These are phyloP conservation scores for Prunus mongolica DNA, from an alignment of 306 rosid species.

Conservation along the genomic window DNA sequence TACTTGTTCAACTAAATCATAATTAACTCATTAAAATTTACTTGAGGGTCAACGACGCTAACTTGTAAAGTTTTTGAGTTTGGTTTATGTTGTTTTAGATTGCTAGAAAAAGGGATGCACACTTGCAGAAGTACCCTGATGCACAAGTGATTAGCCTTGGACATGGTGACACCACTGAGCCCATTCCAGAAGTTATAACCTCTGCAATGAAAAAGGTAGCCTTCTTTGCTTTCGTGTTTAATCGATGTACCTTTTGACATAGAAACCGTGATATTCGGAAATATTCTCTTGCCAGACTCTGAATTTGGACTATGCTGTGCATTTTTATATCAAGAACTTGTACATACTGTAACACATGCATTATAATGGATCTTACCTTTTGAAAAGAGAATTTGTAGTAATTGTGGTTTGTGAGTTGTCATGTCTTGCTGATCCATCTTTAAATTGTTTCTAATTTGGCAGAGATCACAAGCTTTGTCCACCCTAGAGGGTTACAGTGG, in stretches of 20 bases:
- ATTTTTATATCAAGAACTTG: neutral
- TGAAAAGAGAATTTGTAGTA: neutral
- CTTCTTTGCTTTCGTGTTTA: neutral
- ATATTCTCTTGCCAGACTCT: too few species aligned
- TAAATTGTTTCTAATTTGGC: slow-evolving; percentile 24
- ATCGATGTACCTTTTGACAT: too few species aligned
- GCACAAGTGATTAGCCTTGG: slow-evolving; percentile 94
- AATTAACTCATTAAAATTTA: neutral
- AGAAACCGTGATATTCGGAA: too few species aligned
- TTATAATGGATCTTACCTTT: neutral
- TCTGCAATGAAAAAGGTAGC: slow-evolving; percentile 80
- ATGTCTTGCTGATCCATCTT: slow-evolving; percentile 7
- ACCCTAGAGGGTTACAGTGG: slow-evolving; percentile 93
- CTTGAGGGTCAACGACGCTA: neutral
- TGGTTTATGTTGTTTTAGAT: slow-evolving; percentile 33
- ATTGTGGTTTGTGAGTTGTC: neutral
- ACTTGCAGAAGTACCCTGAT: slow-evolving; percentile 89
- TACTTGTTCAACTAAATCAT: neutral
- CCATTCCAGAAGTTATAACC: slow-evolving; percentile 90
- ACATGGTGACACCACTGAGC: slow-evolving; percentile 95
- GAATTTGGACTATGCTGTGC: neutral
- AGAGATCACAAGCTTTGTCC: slow-evolving; percentile 74
- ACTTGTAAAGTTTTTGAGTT: neutral
- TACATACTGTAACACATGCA: neutral
- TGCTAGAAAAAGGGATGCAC: slow-evolving; percentile 82